Evolutionary conservation across 306 rosid genomes (phyloP).

Genomic region (Pyrus bretschneideri): DNA sequence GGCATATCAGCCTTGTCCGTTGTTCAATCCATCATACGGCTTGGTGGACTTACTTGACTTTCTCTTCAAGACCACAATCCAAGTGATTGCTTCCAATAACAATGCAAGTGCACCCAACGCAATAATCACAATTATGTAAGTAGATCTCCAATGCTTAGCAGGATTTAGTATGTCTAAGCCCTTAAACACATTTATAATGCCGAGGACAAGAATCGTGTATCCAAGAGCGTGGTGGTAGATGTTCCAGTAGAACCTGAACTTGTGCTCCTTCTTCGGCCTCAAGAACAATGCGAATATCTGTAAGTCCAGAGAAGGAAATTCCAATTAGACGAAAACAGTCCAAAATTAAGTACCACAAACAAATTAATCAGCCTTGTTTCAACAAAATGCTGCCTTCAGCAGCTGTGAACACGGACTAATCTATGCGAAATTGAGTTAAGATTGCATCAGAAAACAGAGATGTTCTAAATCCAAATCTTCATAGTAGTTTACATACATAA

Average conservation of each 20-base stretch:
- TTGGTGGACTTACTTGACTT: slow-evolving; percentile 42
- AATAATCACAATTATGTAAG: slow-evolving; percentile 35
- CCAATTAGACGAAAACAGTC: not conserved
- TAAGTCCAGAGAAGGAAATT: not conserved
- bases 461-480: not conserved
- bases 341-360: slow-evolving; percentile 1
- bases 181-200: slow-evolving; percentile 63
- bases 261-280: slow-evolving; percentile 73
- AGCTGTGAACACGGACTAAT: not conserved
- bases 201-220: slow-evolving; percentile 41
- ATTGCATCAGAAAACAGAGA: not conserved
- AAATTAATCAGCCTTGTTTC: not conserved
- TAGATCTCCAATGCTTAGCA: slow-evolving; percentile 46
- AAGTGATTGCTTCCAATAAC: slow-evolving; percentile 62
- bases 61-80: slow-evolving; percentile 61
- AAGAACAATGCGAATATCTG: slow-evolving; percentile 76
- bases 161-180: slow-evolving; percentile 57
- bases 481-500: not conserved
- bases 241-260: slow-evolving; percentile 64
- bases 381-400: not conserved
- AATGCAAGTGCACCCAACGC: slow-evolving; percentile 46
- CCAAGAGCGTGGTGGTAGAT: slow-evolving; percentile 76
- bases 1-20: slow-evolving; percentile 23
- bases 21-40: slow-evolving; percentile 38
- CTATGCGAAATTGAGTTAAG: not conserved